Evolutionary conservation across 1,284 basidiomycete genomes (phyloP).

Genomic region (Irpex sp.): DNA sequence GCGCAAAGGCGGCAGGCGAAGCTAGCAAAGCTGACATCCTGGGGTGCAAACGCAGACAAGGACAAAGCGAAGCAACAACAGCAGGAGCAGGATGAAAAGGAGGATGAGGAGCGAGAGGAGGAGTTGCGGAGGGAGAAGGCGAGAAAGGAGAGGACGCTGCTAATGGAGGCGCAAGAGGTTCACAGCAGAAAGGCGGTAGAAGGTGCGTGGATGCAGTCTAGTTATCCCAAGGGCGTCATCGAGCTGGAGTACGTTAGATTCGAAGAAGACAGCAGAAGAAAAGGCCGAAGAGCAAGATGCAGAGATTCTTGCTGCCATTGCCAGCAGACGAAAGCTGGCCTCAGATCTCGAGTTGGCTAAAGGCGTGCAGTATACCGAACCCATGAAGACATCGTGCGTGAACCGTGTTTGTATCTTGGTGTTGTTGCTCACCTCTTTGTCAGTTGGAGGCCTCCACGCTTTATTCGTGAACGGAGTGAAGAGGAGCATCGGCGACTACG

Average conservation of each 20-base stretch:
- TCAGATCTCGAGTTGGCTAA: constrained; percentile 92
- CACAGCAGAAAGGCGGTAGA: constrained; percentile 78
- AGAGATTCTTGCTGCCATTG: constrained; percentile 88
- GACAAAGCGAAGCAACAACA: constrained; percentile 49
- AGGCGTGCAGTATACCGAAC: constrained; percentile 88
- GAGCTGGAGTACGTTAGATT: constrained; percentile 46
- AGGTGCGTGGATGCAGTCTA: constrained; percentile 44
- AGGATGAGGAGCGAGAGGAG: constrained; percentile 76
- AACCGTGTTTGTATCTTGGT: constrained; percentile 5
- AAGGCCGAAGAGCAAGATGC: constrained; percentile 87
- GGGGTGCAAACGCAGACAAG: constrained; percentile 54
- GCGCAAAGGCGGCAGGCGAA: constrained; percentile 82
- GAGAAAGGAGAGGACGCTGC: constrained; percentile 78
- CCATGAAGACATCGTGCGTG: constrained; percentile 75
- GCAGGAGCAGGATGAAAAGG: constrained; percentile 62
- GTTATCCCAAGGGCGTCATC: not conserved
- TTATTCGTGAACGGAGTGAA: constrained; percentile 69
- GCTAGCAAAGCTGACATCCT: constrained; percentile 69
- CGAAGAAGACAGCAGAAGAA: constrained; percentile 81
- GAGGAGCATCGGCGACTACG: constrained; percentile 76
- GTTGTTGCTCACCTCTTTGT: constrained; percentile 4
- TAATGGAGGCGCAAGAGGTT: constrained; percentile 92
- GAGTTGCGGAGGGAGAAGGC: constrained; percentile 70
- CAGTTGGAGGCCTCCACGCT: constrained; percentile 88
- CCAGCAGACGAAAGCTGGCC: constrained; percentile 86